Evolutionary conservation across 129 eudicot genomes (phyloP).

Genomic region (Arctium lappa): DNA sequence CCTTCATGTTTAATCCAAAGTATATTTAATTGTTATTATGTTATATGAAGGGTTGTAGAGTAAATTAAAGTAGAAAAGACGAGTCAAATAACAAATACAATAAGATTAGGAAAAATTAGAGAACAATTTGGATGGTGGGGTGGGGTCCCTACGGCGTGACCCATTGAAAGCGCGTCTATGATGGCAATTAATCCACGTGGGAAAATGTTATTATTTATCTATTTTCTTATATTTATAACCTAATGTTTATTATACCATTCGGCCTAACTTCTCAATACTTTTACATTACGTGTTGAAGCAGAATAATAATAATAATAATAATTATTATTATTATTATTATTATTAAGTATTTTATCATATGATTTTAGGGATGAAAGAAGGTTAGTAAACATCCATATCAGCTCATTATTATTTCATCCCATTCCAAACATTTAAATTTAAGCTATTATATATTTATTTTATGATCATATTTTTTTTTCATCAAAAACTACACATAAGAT

Average conservation of each 20-base stretch:
- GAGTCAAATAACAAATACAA: too few species aligned
- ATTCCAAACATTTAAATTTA: not conserved
- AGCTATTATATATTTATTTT: too few species aligned
- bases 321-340: not conserved
- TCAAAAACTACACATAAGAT: too few species aligned
- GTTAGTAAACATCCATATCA: not conserved
- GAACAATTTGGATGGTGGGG: conserved; percentile 12
- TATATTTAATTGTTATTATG: too few species aligned
- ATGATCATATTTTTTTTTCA: too few species aligned
- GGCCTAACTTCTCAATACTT: not conserved
- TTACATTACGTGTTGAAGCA: not conserved
- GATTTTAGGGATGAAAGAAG: not conserved
- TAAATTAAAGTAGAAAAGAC: too few species aligned
- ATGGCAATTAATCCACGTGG: conserved; percentile 13
- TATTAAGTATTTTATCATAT: not conserved
- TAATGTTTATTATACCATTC: not conserved
- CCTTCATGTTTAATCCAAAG: too few species aligned
- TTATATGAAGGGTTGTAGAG: too few species aligned
- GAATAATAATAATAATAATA: too few species aligned
- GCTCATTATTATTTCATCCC: not conserved
- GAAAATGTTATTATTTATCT: not conserved
- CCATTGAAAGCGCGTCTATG: not conserved
- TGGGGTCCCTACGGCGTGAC: not conserved
- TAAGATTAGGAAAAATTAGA: not conserved
- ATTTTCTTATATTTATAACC: not conserved